Percentiles rank a stretch among this genome's conserved stretches.
Evolutionary conservation across 2,329 filamentous ascomycete species (phyloP).

Genomic region (Trichoderma sp.): DNA sequence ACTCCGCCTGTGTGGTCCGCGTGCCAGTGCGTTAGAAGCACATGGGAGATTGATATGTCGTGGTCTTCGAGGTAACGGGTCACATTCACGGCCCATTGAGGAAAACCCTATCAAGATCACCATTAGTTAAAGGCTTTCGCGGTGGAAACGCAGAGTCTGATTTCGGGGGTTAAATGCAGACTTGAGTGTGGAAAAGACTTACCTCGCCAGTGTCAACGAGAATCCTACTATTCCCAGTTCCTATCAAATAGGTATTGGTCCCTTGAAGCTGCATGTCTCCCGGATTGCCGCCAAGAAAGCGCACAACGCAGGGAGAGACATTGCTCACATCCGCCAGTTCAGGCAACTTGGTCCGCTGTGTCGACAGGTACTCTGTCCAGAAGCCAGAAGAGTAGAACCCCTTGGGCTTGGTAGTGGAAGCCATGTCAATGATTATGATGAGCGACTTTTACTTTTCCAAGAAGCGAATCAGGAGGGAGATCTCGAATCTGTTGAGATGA

Average conservation of each 20-base stretch:
- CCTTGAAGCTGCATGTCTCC: slow-evolving; percentile 21
- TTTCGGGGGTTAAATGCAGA: too few relatives aligned
- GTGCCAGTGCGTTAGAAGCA: slow-evolving; percentile 75
- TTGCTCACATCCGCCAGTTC: background rate
- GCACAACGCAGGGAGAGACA: background rate
- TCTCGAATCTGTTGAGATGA: background rate
- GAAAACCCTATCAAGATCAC: background rate
- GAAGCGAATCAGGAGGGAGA: too few relatives aligned
- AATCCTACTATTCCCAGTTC: slow-evolving; percentile 13
- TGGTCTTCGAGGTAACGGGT: slow-evolving; percentile 5
- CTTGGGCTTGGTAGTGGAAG: background rate
- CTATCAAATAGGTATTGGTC: slow-evolving; percentile 27
- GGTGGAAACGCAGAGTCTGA: too few relatives aligned
- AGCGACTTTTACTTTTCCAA: background rate
- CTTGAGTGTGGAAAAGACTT: too few relatives aligned
- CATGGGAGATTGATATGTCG: slow-evolving; percentile 41
- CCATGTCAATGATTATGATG: background rate
- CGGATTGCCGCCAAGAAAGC: background rate
- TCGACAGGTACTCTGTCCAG: background rate
- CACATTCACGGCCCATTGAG: background rate
- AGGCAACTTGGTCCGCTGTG: background rate
- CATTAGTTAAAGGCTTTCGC: background rate
- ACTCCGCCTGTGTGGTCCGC: slow-evolving; percentile 71
- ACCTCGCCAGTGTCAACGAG: slow-evolving; percentile 21
- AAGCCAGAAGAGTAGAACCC: slow-evolving; percentile 7